These are phyloP conservation scores for Ganoderma boninense DNA, from an alignment of 1,284 basidiomycete species.

Conservation along the genomic window DNA sequence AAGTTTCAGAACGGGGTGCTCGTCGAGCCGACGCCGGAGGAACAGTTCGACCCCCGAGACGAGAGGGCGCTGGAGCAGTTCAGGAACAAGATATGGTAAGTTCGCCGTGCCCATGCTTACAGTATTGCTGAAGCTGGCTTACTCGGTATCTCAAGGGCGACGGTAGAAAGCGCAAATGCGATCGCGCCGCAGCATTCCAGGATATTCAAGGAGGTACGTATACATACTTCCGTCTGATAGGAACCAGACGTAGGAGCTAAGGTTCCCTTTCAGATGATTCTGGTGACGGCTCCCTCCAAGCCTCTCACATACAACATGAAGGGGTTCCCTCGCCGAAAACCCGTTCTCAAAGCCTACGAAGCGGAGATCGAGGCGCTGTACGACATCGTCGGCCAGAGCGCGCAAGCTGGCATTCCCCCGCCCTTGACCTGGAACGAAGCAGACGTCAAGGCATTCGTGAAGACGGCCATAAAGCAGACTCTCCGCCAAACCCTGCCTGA, in stretches of 20 bases:
- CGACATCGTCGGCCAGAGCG: slow-evolving; percentile 36
- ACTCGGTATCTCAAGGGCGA: slow-evolving; percentile 39
- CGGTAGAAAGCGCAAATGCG: slow-evolving; percentile 46
- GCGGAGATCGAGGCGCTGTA: slow-evolving; percentile 45
- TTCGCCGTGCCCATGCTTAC: not conserved
- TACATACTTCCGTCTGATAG: not conserved
- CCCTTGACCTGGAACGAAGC: slow-evolving; percentile 39
- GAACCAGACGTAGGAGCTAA: not conserved
- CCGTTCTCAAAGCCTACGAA: slow-evolving; percentile 39
- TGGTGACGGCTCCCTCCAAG: slow-evolving; percentile 40
- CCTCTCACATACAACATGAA: slow-evolving; percentile 47
- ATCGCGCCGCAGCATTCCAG: slow-evolving; percentile 50
- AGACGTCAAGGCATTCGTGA: slow-evolving; percentile 35
- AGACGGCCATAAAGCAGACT: slow-evolving; percentile 36
- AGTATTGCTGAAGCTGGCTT: no score
- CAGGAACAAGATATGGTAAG: slow-evolving; percentile 44
- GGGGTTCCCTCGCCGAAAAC: slow-evolving; percentile 38
- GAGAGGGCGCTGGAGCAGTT: slow-evolving; percentile 31
- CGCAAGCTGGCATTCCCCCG: slow-evolving; percentile 33
- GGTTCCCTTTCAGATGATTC: slow-evolving; percentile 40
- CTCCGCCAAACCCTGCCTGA: slow-evolving; percentile 33
- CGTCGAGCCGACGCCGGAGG: slow-evolving; percentile 40
- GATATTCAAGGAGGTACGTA: slow-evolving; percentile 47
- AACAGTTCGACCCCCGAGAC: slow-evolving; percentile 36
- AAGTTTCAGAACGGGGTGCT: slow-evolving; percentile 44